Evolutionary conservation across 106 monocot species (phyloP).

Genomic region (Ottelia alismoides): DNA sequence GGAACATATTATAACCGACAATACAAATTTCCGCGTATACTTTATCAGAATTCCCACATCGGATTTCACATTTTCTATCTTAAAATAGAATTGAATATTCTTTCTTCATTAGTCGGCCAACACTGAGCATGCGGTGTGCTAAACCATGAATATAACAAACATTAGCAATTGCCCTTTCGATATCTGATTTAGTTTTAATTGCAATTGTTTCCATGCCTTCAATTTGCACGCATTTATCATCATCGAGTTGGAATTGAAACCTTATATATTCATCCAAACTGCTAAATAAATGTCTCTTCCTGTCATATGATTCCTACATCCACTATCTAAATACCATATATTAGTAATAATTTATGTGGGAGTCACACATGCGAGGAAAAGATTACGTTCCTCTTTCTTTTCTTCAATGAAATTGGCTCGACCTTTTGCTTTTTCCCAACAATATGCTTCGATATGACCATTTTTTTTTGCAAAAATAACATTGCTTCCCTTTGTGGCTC

Average conservation of each 20-base stretch:
- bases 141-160: background rate
- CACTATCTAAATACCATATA: conserved; percentile 9
- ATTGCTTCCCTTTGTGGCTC: background rate
- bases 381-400: background rate
- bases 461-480: conserved; percentile 4
- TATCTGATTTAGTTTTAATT: conserved; percentile 3
- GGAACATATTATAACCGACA: conserved; percentile 3
- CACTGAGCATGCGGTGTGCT: conserved; percentile 15
- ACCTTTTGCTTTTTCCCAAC: background rate
- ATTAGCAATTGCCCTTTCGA: background rate
- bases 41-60: background rate
- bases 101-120: conserved; percentile 3
- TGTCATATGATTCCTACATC: conserved; percentile 6
- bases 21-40: background rate
- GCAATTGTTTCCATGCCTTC: conserved; percentile 4
- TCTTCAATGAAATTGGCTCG: conserved; percentile 5
- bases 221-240: too few species aligned
- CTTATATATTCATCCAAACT: background rate
- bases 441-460: conserved; percentile 3
- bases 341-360: background rate
- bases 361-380: background rate
- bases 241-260: background rate
- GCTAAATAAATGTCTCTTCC: background rate
- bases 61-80: conserved; percentile 1
- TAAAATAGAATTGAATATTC: conserved; percentile 1